A percentile compares a stretch with the other conserved stretches of the same genome.
Conservation (phyloP, 108 stramenopile species). For the Seminavis robusta region DNA sequence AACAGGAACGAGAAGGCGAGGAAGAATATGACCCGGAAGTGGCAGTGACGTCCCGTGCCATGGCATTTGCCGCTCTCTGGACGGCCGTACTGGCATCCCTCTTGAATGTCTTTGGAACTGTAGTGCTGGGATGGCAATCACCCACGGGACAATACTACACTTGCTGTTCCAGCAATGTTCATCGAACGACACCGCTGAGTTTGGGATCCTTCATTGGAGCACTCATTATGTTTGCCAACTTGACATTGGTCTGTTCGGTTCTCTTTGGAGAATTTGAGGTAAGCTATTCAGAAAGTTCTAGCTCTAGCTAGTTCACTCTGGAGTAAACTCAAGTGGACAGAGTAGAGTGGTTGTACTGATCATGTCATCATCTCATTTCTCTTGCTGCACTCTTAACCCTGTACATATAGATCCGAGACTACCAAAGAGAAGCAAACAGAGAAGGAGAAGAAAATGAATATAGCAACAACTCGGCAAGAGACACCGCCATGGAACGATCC, state of each 20-base stretch:
- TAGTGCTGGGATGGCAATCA: constrained; percentile 68
- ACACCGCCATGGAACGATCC: constrained; percentile 42
- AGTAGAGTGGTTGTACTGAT: background rate
- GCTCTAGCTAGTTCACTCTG: background rate
- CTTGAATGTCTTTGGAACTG: constrained; percentile 71
- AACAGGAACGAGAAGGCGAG: constrained; percentile 15
- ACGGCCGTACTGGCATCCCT: constrained; percentile 69
- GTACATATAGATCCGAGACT: constrained; percentile 42
- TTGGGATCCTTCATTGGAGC: constrained; percentile 83
- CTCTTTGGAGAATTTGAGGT: constrained; percentile 89
- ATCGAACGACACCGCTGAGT: constrained; percentile 74
- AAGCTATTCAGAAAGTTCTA: constrained; percentile 7
- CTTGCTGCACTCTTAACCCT: background rate
- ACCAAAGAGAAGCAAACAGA: constrained; percentile 22
- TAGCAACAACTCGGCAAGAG: constrained; percentile 11
- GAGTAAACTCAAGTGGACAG: too few species aligned
- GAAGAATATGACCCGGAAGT: constrained; percentile 32
- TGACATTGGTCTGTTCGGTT: constrained; percentile 68
- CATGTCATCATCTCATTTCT: background rate
- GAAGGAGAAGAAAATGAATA: constrained; percentile 43
- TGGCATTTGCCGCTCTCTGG: constrained; percentile 83
- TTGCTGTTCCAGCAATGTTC: constrained; percentile 68
- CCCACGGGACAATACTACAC: constrained; percentile 81
- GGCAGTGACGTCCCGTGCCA: constrained; percentile 73
- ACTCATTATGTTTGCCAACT: constrained; percentile 80